Evolutionary conservation across 768 basidiomycete species (phyloP).

Genomic region (Suillus decipiens): DNA sequence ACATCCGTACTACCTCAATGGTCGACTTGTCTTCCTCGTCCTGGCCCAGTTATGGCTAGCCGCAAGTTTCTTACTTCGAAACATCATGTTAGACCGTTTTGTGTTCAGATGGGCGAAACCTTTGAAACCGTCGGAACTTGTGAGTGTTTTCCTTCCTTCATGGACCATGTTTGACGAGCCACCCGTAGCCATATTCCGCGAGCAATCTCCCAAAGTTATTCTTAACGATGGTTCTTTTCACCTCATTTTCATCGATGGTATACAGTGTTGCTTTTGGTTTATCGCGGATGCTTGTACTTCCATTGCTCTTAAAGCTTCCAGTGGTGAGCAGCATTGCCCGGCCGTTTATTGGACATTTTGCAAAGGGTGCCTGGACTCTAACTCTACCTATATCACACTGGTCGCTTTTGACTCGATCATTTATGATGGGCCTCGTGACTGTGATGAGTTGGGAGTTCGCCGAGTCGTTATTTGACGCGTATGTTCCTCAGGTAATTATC

Average conservation of each 20-base stretch:
- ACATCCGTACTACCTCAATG: slow-evolving; percentile 75
- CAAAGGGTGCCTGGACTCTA: slow-evolving; percentile 56
- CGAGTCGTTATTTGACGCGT: slow-evolving; percentile 59
- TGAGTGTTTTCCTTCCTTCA: slow-evolving; percentile 13
- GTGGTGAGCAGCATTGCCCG: slow-evolving; percentile 49
- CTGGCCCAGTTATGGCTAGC: slow-evolving; percentile 53
- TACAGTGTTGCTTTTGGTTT: slow-evolving; percentile 50
- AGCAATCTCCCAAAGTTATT: slow-evolving; percentile 26
- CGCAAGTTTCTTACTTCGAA: slow-evolving; percentile 51
- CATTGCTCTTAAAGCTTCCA: slow-evolving; percentile 57
- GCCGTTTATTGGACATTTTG: slow-evolving; percentile 66
- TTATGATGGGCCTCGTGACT: slow-evolving; percentile 53
- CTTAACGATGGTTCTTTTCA: slow-evolving; percentile 43
- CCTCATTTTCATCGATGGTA: slow-evolving; percentile 37
- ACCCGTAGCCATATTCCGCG: slow-evolving; percentile 22
- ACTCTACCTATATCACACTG: slow-evolving; percentile 49
- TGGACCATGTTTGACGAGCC: neutral
- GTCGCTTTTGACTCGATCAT: slow-evolving; percentile 47
- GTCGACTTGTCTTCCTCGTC: slow-evolving; percentile 61
- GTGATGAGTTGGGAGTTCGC: slow-evolving; percentile 64
- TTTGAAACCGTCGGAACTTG: slow-evolving; percentile 18
- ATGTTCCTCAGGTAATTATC: slow-evolving; percentile 53
- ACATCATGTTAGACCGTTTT: slow-evolving; percentile 64
- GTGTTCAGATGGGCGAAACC: slow-evolving; percentile 44
- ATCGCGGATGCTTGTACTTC: slow-evolving; percentile 48